Base-by-base conservation (phyloP, 768 basidiomycete species). In the Paxillus involutus region DNA sequence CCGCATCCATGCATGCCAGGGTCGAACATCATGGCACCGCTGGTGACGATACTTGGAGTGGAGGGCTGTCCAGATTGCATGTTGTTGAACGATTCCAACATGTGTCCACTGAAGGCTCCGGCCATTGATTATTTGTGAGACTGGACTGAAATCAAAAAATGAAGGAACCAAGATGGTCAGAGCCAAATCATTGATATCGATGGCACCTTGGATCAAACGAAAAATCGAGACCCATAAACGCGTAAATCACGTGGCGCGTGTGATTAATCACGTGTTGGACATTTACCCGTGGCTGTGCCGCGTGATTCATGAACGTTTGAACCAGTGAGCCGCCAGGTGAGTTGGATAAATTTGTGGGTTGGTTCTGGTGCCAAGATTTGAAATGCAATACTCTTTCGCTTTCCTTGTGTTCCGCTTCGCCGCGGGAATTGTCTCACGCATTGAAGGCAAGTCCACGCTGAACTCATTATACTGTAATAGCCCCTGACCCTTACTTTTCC, bases 1-100 rank as follows among this genome's bases (percentile, higher is more conserved):
- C 51, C 76, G 72, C 6, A 75, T 65, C 85, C 85, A 57, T 88
- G 86, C 76, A 82, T 80, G 36, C 69, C 71, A 8, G 84, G 67
- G 52, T 81, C 77, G 66, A 86, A 89, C 6, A 85, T 81, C 75
- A 86, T 79, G 19, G 80, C 65, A 6, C 84, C 86, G 64, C 75
- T 73, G 17, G 74, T 77, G 26, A 78, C 59, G 17, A 86, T 69
- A 12, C 36, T 71, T 55, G 26, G 71, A 39, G 60, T 60, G 64
- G 44, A 66, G 32, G 56, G 53, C 13, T 54, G 56, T 49, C 51
- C 61, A 49, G 44, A 44, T 41, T 33, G 57, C 30, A 43, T 19
- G 49, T 19, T 44, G 53, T 53, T 67, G 59, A 75, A 82, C 10
- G 79, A 73, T 57, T 80, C 62, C 41, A 88, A 52, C 4, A 86